These are phyloP conservation scores for Rhododendron simsii DNA, from an alignment of 148 eudicot species.

Conservation along the genomic window DNA sequence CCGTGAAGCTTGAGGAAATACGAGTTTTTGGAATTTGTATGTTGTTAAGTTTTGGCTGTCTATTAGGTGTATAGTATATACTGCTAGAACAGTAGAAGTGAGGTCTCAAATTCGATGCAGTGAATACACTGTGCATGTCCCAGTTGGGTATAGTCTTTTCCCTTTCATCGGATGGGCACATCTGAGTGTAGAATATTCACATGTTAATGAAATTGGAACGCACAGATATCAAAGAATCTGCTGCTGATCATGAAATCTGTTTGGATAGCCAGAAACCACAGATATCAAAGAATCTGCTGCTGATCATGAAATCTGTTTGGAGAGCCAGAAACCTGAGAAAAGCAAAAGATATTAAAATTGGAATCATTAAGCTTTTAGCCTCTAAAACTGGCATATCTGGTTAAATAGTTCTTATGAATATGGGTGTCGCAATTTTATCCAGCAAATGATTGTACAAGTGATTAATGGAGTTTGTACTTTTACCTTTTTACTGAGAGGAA, in stretches of 20 bases:
- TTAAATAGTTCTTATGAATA: background rate
- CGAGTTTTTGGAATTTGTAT: background rate
- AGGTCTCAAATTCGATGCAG: background rate
- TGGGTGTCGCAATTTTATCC: background rate
- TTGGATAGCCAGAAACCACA: background rate
- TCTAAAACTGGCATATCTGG: background rate
- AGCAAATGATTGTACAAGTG: background rate
- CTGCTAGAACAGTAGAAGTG: background rate
- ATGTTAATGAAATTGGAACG: background rate
- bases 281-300: background rate
- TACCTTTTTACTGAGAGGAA: background rate
- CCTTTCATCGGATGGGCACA: background rate
- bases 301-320: slow-evolving; percentile 1
- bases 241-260: background rate
- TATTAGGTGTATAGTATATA: background rate
- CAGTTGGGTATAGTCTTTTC: background rate
- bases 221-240: background rate
- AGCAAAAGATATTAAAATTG: background rate
- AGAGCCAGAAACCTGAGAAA: background rate
- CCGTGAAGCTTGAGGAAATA: background rate
- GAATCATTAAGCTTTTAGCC: background rate
- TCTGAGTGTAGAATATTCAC: background rate
- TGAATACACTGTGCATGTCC: background rate
- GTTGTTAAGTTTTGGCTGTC: background rate
- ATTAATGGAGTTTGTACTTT: background rate